Base-by-base conservation (phyloP, 2,329 filamentous ascomycete genomes). In the Aspergillus tubingensis region DNA sequence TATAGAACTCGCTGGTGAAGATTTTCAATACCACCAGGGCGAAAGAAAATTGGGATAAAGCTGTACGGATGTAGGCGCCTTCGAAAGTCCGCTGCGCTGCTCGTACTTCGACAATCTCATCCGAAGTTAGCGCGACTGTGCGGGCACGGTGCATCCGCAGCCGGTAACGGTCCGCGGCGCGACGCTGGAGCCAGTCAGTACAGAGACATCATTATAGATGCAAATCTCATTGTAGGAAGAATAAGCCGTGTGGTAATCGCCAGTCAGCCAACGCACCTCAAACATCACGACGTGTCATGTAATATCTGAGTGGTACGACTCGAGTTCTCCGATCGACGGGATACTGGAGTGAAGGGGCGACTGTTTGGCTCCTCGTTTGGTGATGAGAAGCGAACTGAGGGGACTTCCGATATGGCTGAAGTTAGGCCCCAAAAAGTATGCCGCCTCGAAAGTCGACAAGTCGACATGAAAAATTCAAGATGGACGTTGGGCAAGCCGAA, bases 31-130 rank as follows among this genome's bases (percentile, higher is more conserved):
- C 91, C 64, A 99, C 88, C 53, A 99, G 87, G 19, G 94, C 89
- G 76, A 99, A 98, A 59, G 91, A 94, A 81, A 98, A 98, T 72
- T 98, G 93, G 3, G 91, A 91, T 19, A 99, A 86, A 2, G 94
- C 93, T 0, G 95, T 99, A 62, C 95, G 91, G 72, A 97, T 90
- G 78, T 98, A 99, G 21, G 95, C 95, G 21, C 95, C 95, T 78
- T 99, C 95, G 70, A 98, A 99, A 2, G 95, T 99, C 57, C 95
- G 87, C 75, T 99, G 95, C 10, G 94, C 91, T 11, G 95, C 95
- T 65, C 95, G 91, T 67, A 98, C 90, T 79, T 98, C 95, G 65
- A 97, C 91, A 47, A 99, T 88, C 77, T 97, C 94, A 68, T 90
- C 84, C 23, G 87, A 82, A 3, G 92, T 96, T 62, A 97, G 83